These are phyloP conservation scores for Rhynchospora pubera DNA, from an alignment of 176 grass and related monocot genomes.

Conservation along the genomic window DNA sequence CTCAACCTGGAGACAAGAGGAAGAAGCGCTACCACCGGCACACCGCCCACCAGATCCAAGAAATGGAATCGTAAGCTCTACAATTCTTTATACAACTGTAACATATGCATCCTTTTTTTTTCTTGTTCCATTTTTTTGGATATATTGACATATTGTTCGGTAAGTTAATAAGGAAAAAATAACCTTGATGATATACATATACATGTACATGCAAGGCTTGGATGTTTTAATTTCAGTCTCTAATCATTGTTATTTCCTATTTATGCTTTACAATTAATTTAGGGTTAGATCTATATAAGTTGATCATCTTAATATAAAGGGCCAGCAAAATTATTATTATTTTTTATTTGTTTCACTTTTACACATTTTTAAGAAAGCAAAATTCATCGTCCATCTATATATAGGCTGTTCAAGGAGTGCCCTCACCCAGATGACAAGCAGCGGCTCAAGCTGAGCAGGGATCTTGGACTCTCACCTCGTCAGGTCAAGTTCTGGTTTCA, in stretches of 20 bases:
- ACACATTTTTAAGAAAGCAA: neutral
- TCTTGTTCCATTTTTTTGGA: no score
- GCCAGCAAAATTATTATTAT: neutral
- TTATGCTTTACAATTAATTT: neutral
- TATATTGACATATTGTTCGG: neutral
- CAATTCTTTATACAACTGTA: neutral
- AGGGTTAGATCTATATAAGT: neutral
- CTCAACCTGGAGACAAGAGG: conserved; percentile 34
- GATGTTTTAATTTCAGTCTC: neutral
- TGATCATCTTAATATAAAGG: neutral
- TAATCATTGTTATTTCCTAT: neutral
- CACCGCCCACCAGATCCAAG: conserved; percentile 95
- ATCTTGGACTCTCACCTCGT: conserved; percentile 81
- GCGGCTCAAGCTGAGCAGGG: conserved; percentile 85
- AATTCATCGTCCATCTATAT: neutral
- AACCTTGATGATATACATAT: neutral
- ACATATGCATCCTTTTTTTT: no score
- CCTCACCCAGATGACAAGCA: conserved; percentile 99
- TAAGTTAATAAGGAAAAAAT: neutral
- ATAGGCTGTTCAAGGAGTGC: conserved; percentile 98
- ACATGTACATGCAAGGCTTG: neutral
- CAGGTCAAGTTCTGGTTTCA: conserved; percentile 99
- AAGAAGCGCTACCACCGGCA: conserved; percentile 99
- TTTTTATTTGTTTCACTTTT: neutral
- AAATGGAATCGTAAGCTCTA: conserved; percentile 77